Conservation (phyloP, 2,329 filamentous ascomycete genomes). For the Fusarium albosuccineum region DNA sequence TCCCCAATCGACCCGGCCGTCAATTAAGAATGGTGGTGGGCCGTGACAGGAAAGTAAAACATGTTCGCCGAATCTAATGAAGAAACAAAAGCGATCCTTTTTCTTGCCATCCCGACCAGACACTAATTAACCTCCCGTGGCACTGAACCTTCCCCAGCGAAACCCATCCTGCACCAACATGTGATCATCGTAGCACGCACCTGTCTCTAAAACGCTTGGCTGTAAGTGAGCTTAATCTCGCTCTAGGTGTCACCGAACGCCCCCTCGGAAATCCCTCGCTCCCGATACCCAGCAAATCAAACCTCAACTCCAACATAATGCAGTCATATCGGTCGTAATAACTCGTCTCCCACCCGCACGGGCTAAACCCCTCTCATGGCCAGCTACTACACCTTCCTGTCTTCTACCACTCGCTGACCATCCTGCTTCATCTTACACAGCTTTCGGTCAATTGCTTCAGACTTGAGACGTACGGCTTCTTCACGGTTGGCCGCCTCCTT, state of each 20-base stretch:
- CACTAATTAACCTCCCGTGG: conserved; percentile 37
- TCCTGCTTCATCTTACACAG: conserved; percentile 68
- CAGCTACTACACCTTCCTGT: conserved; percentile 45
- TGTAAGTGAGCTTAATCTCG: conserved; percentile 32
- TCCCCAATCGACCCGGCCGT: conserved; percentile 61
- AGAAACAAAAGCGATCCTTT: not conserved
- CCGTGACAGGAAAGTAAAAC: conserved; percentile 69
- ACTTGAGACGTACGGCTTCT: conserved; percentile 65
- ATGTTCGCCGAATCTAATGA: conserved; percentile 63
- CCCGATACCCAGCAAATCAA: conserved; percentile 34
- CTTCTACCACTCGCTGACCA: conserved; percentile 67
- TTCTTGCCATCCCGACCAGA: conserved; percentile 25
- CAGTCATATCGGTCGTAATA: conserved; percentile 45
- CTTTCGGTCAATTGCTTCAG: conserved; percentile 67
- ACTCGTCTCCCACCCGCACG: conserved; percentile 18
- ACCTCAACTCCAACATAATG: conserved; percentile 44
- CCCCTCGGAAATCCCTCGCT: conserved; percentile 25
- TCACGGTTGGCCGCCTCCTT: conserved; percentile 67
- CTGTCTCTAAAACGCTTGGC: conserved; percentile 10
- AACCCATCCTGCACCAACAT: conserved; percentile 8
- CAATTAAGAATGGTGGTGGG: conserved; percentile 74
- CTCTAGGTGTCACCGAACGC: conserved; percentile 31
- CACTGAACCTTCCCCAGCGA: conserved; percentile 34
- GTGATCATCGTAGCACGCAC: conserved; percentile 34
- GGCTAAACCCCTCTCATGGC: not conserved